Conservation (phyloP, 163 green algal genomes). For the Prototheca wickerhamii region DNA sequence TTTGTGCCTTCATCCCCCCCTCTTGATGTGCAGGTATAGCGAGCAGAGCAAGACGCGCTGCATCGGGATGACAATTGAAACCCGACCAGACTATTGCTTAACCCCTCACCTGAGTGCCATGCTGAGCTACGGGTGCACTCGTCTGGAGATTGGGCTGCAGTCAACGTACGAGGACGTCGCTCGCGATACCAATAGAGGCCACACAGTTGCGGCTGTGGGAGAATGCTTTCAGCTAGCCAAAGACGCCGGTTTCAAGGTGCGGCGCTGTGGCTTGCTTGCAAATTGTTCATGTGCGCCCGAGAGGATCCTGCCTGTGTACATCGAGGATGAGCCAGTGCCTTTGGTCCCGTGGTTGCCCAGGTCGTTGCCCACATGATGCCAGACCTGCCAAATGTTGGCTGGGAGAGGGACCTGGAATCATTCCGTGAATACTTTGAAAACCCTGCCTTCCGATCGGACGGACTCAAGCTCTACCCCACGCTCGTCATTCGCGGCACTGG, state of each 20-base stretch:
- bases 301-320: too few relatives aligned
- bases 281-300: too few relatives aligned
- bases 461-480: constrained; percentile 86
- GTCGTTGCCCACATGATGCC: constrained; percentile 98
- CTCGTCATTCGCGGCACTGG: constrained; percentile 95
- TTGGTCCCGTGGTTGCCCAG: constrained; percentile 20
- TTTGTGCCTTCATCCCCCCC: background rate
- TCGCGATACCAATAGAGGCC: constrained; percentile 91
- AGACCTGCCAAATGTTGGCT: constrained; percentile 93
- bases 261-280: too few relatives aligned
- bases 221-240: constrained; percentile 89
- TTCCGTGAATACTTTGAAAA: constrained; percentile 97
- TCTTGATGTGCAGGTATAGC: constrained; percentile 21
- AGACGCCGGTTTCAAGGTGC: constrained; percentile 51
- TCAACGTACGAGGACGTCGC: constrained; percentile 93
- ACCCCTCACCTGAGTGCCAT: constrained; percentile 80
- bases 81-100: constrained; percentile 91
- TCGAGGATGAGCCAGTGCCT: too few relatives aligned
- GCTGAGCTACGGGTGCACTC: constrained; percentile 94
- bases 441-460: constrained; percentile 70
- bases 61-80: constrained; percentile 98
- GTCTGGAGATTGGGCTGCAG: constrained; percentile 94
- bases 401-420: constrained; percentile 91
- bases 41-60: constrained; percentile 77
- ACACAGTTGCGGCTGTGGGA: constrained; percentile 87